Percentiles rank a stretch among this genome's conserved stretches.
phyloP scores from a whole-genome alignment of 2,329 filamentous ascomycete genomes.

The Penicillium sp. region DNA sequence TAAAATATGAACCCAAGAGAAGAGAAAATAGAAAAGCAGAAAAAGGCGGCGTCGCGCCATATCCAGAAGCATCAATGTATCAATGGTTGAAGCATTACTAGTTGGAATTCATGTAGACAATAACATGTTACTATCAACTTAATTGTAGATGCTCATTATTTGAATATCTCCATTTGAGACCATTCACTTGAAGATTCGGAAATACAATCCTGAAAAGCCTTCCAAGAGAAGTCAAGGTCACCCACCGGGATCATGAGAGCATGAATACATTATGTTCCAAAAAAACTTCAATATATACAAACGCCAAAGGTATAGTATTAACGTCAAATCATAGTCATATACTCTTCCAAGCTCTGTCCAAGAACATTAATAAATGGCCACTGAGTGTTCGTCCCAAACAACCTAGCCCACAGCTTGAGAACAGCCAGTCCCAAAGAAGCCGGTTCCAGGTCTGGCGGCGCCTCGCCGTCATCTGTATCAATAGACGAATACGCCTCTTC shows the following conservation, averaged over 20 bases:
- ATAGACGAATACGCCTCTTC: constrained; percentile 35
- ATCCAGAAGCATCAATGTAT: background rate
- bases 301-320: background rate
- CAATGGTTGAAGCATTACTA: background rate
- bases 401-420: constrained; percentile 31
- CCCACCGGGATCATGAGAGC: background rate
- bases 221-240: background rate
- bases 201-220: background rate
- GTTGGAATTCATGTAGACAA: background rate
- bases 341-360: constrained; percentile 32
- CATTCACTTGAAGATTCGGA: background rate
- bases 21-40: background rate
- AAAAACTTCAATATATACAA: background rate
- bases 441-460: constrained; percentile 25
- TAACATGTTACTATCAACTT: background rate
- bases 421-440: constrained; percentile 29
- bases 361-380: constrained; percentile 36
- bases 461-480: constrained; percentile 27
- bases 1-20: background rate
- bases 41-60: background rate
- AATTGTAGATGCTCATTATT: background rate
- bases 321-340: constrained; percentile 26
- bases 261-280: background rate
- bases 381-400: constrained; percentile 34
- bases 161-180: background rate